These are phyloP conservation scores for Entomortierella lignicola DNA, from an alignment of 192 early-diverging fungal species.

Conservation along the genomic window DNA sequence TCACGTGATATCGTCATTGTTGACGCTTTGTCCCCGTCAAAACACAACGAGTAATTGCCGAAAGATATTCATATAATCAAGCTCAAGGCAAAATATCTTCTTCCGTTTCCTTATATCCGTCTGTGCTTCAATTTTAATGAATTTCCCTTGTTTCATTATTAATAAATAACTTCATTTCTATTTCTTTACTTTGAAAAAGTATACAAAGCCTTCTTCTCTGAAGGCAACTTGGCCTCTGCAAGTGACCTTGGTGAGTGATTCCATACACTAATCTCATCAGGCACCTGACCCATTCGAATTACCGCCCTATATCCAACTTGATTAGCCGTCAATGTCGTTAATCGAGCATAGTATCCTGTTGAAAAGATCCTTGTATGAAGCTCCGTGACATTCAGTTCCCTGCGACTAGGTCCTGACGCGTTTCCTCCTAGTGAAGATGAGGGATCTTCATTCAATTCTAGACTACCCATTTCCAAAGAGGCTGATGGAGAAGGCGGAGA, in stretches of 20 bases:
- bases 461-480: background rate
- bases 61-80: too few species aligned
- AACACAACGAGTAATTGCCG: too few species aligned
- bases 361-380: slow-evolving; percentile 42
- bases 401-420: slow-evolving; percentile 1
- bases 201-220: background rate
- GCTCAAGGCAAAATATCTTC: too few species aligned
- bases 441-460: background rate
- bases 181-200: too few species aligned
- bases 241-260: slow-evolving; percentile 36
- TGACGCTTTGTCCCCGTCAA: too few species aligned
- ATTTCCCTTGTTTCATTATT: too few species aligned
- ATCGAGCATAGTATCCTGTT: slow-evolving; percentile 18
- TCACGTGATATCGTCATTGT: too few species aligned
- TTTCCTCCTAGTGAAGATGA: background rate
- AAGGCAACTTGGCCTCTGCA: slow-evolving; percentile 38
- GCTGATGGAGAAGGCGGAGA: background rate
- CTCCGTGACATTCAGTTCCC: slow-evolving; percentile 41
- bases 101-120: too few species aligned
- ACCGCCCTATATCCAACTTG: slow-evolving; percentile 37
- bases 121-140: too few species aligned
- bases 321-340: slow-evolving; percentile 45
- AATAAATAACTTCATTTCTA: too few species aligned
- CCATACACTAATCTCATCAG: slow-evolving; percentile 44
- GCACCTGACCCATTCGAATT: slow-evolving; percentile 16